Percentiles rank a stretch among this genome's conserved stretches.
Conservation (phyloP, 129 eudicot genomes). For the Dittrichia graveolens region DNA sequence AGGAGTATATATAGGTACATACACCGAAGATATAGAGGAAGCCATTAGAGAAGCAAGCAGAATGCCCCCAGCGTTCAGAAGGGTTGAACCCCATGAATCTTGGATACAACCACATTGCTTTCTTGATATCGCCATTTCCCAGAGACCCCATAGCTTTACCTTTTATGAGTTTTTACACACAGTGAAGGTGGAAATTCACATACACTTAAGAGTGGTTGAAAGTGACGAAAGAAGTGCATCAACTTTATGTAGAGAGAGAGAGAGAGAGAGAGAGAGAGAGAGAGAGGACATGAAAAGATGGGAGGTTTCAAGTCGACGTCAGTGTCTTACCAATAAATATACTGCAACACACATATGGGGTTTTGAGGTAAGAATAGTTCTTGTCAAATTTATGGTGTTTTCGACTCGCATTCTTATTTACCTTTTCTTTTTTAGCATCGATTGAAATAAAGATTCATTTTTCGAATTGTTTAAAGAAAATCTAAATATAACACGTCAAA, state of each 20-base stretch:
- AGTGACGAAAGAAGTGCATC: constrained; percentile 45
- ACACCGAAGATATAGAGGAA: constrained; percentile 88
- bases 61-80: constrained; percentile 98
- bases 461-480: too few species aligned
- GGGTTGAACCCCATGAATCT: constrained; percentile 74
- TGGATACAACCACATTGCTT: constrained; percentile 87
- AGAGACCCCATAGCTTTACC: constrained; percentile 47
- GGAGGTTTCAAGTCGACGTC: constrained; percentile 92
- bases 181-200: constrained; percentile 19
- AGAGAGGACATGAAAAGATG: constrained; percentile 85
- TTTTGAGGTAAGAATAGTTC: constrained; percentile 44
- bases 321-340: constrained; percentile 57
- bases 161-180: constrained; percentile 20
- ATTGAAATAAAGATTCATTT: not conserved
- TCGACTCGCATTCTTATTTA: constrained; percentile 15
- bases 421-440: not conserved
- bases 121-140: constrained; percentile 57
- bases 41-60: constrained; percentile 82
- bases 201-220: constrained; percentile 23
- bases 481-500: too few species aligned
- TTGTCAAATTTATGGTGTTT: constrained; percentile 37
- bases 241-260: constrained; percentile 50
- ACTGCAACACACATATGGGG: constrained; percentile 50
- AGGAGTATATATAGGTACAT: constrained; percentile 12
- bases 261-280: constrained; percentile 14